Percentiles rank a stretch among this genome's conserved stretches.
Conservation (phyloP, 768 basidiomycete species). For the Boletus vermiculosoides region DNA sequence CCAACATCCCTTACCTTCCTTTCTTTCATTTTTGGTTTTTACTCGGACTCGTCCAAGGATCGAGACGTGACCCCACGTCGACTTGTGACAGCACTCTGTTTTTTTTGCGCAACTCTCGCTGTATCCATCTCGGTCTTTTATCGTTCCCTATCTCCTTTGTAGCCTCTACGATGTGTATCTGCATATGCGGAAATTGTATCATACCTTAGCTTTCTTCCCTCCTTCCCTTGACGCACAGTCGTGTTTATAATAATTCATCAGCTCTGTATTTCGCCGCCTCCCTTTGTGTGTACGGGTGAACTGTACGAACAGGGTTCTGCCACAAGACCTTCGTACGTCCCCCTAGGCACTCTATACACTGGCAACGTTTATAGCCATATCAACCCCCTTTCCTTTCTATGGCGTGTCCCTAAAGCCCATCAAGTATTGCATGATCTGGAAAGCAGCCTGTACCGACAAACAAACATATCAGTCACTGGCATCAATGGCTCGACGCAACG, state of each 20-base stretch:
- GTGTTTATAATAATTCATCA: too few relatives aligned
- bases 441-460: constrained; percentile 47
- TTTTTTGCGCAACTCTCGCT: neutral
- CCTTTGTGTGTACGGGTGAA: too few relatives aligned
- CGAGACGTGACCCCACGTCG: neutral
- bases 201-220: neutral
- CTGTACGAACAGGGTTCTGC: neutral
- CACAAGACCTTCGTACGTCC: too few relatives aligned
- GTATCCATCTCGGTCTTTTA: neutral
- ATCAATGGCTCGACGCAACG: too few relatives aligned
- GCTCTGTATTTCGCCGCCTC: neutral
- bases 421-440: constrained; percentile 67
- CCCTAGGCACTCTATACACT: neutral
- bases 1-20: neutral
- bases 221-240: neutral
- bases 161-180: neutral
- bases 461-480: neutral
- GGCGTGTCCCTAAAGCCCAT: constrained; percentile 60
- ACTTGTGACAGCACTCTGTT: neutral
- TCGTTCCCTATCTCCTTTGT: neutral
- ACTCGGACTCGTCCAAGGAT: constrained; percentile 1
- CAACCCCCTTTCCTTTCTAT: neutral
- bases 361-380: too few relatives aligned
- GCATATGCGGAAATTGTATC: neutral
- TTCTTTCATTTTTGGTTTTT: neutral